phyloP scores from a whole-genome alignment of 441 rosid species.

The Rhodomyrtus psidioides region DNA sequence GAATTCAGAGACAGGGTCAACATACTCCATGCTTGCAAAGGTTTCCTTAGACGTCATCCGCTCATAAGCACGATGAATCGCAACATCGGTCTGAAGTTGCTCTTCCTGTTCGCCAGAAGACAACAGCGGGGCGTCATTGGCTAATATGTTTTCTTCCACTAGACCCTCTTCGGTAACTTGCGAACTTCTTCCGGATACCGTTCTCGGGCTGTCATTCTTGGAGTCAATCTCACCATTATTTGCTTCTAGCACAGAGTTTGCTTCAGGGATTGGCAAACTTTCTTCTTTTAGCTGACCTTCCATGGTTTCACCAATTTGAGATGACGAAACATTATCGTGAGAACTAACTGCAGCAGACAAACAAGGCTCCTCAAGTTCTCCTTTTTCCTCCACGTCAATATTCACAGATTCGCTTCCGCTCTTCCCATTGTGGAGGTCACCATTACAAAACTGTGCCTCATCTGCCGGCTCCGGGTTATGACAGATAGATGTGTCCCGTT shows the following conservation, averaged over 20 bases:
- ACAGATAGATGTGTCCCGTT: conserved; percentile 13
- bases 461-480: conserved; percentile 9
- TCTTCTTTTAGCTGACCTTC: conserved; percentile 14
- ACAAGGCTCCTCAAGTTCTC: conserved; percentile 15
- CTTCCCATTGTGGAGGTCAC: not conserved
- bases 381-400: not conserved
- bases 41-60: conserved; percentile 22
- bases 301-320: not conserved
- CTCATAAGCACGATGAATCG: not conserved
- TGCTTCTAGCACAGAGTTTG: conserved; percentile 10
- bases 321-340: not conserved
- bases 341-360: conserved; percentile 15
- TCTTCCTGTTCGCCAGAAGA: conserved; percentile 18
- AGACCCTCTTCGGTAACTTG: not conserved
- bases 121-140: not conserved
- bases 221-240: not conserved
- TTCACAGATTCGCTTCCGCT: not conserved
- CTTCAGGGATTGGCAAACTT: conserved; percentile 4
- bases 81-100: conserved; percentile 18
- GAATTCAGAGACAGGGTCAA: conserved; percentile 37
- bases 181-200: not conserved
- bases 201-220: not conserved
- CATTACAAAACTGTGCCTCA: not conserved
- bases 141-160: not conserved
- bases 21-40: conserved; percentile 23